Conservation (phyloP, 2,329 filamentous ascomycete species). For the Aspergillus bombycis region DNA sequence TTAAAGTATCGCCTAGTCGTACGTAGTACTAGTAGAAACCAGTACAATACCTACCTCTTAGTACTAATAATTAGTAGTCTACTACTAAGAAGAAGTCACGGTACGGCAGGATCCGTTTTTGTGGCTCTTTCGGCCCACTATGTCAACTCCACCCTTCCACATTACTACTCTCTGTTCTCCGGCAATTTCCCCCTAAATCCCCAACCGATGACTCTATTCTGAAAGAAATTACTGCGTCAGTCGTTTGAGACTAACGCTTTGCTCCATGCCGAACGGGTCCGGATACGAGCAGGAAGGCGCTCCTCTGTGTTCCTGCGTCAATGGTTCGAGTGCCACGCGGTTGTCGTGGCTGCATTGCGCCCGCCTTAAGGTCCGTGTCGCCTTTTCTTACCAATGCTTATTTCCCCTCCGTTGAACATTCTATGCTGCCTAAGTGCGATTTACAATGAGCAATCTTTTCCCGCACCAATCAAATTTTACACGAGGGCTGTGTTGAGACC, state of each 20-base stretch:
- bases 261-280: constrained; percentile 15
- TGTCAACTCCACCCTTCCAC: not conserved
- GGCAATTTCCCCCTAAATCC: too few relatives aligned
- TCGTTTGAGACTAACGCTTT: constrained; percentile 1
- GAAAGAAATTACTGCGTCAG: not conserved
- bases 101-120: too few relatives aligned
- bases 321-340: constrained; percentile 39
- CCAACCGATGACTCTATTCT: not conserved
- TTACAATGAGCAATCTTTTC: not conserved
- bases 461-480: not conserved
- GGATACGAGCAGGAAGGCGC: constrained; percentile 12
- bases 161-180: not conserved
- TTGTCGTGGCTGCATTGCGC: constrained; percentile 27
- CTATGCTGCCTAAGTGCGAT: not conserved
- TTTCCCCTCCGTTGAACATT: not conserved
- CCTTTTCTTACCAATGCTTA: not conserved
- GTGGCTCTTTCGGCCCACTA: not conserved
- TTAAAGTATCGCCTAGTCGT: too few relatives aligned
- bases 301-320: constrained; percentile 10
- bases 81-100: too few relatives aligned
- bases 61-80: too few relatives aligned
- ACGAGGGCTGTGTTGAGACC: not conserved
- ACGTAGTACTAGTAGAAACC: too few relatives aligned
- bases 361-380: constrained; percentile 19
- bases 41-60: too few relatives aligned